phyloP scores from a whole-genome alignment of 306 rosid genomes.

The Corylus americana region DNA sequence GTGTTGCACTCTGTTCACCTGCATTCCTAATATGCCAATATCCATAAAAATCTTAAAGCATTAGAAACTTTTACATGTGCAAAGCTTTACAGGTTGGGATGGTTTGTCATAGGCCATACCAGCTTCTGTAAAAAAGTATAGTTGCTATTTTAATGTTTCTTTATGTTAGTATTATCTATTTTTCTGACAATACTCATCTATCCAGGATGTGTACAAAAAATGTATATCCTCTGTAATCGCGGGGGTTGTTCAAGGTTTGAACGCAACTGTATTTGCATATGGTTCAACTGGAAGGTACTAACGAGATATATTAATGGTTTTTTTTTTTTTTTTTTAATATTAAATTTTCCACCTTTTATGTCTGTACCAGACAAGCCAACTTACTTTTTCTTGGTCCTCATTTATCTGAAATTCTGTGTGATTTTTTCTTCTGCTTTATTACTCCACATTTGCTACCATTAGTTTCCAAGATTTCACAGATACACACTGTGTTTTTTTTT shows the following conservation, averaged over 20 bases:
- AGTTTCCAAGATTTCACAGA: neutral
- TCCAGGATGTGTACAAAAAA: slow-evolving; percentile 55
- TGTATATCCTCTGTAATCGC: slow-evolving; percentile 52
- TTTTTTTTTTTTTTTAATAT: neutral
- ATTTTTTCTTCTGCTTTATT: neutral
- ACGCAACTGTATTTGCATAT: slow-evolving; percentile 64
- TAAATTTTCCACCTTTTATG: slow-evolving; percentile 1
- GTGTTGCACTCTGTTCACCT: neutral
- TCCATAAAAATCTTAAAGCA: neutral
- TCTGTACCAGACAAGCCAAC: neutral
- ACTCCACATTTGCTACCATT: neutral
- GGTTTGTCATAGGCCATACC: neutral
- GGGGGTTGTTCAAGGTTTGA: slow-evolving; percentile 63
- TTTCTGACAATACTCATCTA: slow-evolving; percentile 6
- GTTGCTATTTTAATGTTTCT: neutral
- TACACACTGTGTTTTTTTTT: neutral
- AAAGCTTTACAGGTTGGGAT: neutral
- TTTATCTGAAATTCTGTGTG: neutral
- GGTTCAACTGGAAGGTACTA: slow-evolving; percentile 71
- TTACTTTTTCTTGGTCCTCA: neutral
- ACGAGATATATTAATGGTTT: neutral
- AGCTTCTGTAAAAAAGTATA: neutral
- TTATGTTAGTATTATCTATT: neutral
- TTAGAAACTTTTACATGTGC: neutral
- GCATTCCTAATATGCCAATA: neutral